Evolutionary conservation across 352 stramenopile genomes (phyloP).

Genomic region (Phytophthora macrochlamydospora): DNA sequence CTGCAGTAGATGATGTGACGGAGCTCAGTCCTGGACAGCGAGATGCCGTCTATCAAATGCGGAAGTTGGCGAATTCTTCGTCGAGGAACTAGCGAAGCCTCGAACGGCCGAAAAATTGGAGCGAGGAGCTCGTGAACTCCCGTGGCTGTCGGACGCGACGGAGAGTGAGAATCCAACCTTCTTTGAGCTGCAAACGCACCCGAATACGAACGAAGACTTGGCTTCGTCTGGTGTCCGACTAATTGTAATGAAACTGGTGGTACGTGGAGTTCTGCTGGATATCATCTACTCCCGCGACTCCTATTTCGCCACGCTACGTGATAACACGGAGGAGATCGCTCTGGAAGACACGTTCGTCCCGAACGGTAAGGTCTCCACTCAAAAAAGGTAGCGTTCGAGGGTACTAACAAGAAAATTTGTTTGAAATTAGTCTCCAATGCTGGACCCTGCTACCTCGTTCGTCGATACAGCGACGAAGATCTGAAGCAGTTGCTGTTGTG

Average conservation of each 20-base stretch:
- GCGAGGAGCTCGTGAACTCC: constrained; percentile 44
- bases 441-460: constrained; percentile 61
- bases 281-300: constrained; percentile 65
- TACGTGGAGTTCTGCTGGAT: constrained; percentile 68
- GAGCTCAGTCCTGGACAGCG: constrained; percentile 53
- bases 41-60: constrained; percentile 69
- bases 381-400: too few relatives aligned
- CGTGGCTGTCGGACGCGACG: constrained; percentile 54
- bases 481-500: constrained; percentile 68
- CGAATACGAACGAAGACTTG: constrained; percentile 46
- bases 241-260: constrained; percentile 72
- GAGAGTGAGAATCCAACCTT: constrained; percentile 43
- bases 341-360: constrained; percentile 71
- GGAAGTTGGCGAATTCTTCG: constrained; percentile 73
- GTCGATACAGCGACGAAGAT: constrained; percentile 63
- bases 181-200: constrained; percentile 69
- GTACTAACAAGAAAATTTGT: background rate
- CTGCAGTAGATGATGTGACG: constrained; percentile 41
- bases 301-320: constrained; percentile 61
- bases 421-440: constrained; percentile 41
- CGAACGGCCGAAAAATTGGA: constrained; percentile 57
- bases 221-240: constrained; percentile 44
- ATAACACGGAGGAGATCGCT: constrained; percentile 57
- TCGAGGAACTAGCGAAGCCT: constrained; percentile 70
- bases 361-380: constrained; percentile 32